These are phyloP conservation scores for Malassezia japonica DNA, from an alignment of 1,284 basidiomycete genomes.

Conservation along the genomic window DNA sequence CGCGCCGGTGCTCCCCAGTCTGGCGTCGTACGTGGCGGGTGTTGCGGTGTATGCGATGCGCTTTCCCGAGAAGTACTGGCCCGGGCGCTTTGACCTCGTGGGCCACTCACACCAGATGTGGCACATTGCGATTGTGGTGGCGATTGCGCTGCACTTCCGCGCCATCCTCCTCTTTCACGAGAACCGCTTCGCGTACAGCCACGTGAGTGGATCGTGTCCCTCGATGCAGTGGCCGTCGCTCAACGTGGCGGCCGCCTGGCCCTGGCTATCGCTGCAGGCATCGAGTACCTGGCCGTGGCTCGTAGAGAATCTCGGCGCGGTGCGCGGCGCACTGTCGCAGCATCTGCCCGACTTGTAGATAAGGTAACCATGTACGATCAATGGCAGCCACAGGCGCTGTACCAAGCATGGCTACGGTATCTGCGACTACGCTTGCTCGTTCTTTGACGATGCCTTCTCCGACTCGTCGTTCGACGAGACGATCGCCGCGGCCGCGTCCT, in stretches of 20 bases:
- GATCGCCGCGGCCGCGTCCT: not conserved
- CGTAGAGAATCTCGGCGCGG: too few relatives aligned
- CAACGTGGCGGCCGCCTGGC: too few relatives aligned
- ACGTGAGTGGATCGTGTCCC: not conserved
- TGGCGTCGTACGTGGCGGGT: constrained; percentile 36
- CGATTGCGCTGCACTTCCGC: constrained; percentile 41
- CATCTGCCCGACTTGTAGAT: too few relatives aligned
- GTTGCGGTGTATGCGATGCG: constrained; percentile 41
- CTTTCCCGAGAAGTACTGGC: constrained; percentile 38
- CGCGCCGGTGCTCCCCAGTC: constrained; percentile 37
- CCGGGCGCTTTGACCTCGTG: constrained; percentile 39
- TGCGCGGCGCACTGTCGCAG: too few relatives aligned
- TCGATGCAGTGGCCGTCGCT: too few relatives aligned
- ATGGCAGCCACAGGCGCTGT: too few relatives aligned
- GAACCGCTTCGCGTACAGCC: constrained; percentile 38
- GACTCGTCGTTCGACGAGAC: not conserved
- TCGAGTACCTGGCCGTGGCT: too few relatives aligned
- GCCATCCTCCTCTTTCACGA: constrained; percentile 39
- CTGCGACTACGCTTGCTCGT: not conserved
- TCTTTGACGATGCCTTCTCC: not conserved
- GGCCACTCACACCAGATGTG: constrained; percentile 47
- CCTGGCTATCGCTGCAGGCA: too few relatives aligned
- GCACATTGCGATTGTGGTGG: constrained; percentile 43
- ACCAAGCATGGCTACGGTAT: constrained; percentile 3
- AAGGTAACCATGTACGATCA: too few relatives aligned